Evolutionary conservation across 352 stramenopile species (phyloP).

Genomic region (Saprolegnia diclina): DNA sequence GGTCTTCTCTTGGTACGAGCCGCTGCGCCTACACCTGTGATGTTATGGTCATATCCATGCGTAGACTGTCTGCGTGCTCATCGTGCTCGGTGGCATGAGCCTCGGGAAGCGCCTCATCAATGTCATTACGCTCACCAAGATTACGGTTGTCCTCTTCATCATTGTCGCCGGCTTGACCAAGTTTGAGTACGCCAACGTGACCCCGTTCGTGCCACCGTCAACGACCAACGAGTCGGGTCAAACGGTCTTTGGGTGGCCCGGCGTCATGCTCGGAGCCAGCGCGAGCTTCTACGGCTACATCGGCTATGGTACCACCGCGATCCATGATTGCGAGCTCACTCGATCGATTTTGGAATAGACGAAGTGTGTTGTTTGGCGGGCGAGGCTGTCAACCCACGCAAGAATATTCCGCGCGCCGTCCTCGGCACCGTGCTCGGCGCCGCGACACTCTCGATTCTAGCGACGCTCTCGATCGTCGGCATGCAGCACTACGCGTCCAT

Average conservation of each 20-base stretch:
- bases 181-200: slow-evolving; percentile 47
- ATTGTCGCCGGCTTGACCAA: slow-evolving; percentile 47
- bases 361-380: slow-evolving; percentile 70
- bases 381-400: slow-evolving; percentile 35
- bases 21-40: no score
- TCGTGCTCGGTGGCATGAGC: slow-evolving; percentile 39
- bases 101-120: slow-evolving; percentile 51
- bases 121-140: slow-evolving; percentile 41
- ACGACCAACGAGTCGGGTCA: neutral
- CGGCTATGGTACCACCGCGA: slow-evolving; percentile 45
- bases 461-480: slow-evolving; percentile 58
- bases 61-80: slow-evolving; percentile 30
- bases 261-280: slow-evolving; percentile 49
- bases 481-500: slow-evolving; percentile 84
- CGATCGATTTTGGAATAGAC: slow-evolving; percentile 31
- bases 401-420: slow-evolving; percentile 49
- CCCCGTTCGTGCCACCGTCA: slow-evolving; percentile 40
- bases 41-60: no score
- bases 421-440: slow-evolving; percentile 49
- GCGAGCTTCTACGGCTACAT: slow-evolving; percentile 82
- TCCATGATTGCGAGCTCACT: neutral
- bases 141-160: slow-evolving; percentile 58
- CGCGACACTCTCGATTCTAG: slow-evolving; percentile 36
- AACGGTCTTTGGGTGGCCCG: slow-evolving; percentile 28
- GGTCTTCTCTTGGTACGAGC: slow-evolving; percentile 59